A percentile compares a stretch with the other conserved stretches of the same genome.
These are phyloP conservation scores for Arthroderma uncinatum DNA, from an alignment of 2,329 filamentous ascomycete genomes.

Conservation along the genomic window DNA sequence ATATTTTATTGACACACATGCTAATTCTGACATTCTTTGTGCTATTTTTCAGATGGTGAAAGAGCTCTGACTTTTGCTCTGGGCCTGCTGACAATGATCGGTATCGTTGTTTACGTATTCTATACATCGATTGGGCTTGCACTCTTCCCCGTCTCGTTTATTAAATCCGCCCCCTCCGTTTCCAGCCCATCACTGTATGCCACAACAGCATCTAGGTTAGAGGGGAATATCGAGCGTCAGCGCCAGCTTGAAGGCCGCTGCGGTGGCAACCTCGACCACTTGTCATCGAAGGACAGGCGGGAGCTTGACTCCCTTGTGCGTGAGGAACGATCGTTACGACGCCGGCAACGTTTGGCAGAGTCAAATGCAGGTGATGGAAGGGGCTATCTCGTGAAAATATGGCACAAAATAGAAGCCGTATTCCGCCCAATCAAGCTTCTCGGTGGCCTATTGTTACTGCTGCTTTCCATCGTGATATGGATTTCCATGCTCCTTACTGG, in stretches of 20 bases:
- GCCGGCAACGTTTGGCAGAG: conserved; percentile 74
- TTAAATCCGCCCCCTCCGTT: conserved; percentile 80
- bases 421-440: conserved; percentile 83
- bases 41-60: conserved; percentile 60
- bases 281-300: conserved; percentile 74
- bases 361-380: conserved; percentile 67
- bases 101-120: conserved; percentile 72
- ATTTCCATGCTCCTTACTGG: conserved; percentile 88
- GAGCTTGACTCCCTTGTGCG: conserved; percentile 78
- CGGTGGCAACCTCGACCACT: conserved; percentile 58
- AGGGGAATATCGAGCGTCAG: conserved; percentile 82
- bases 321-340: conserved; percentile 83
- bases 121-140: conserved; percentile 87
- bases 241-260: conserved; percentile 81
- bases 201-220: conserved; percentile 67
- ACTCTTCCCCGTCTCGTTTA: conserved; percentile 75
- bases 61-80: conserved; percentile 82
- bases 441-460: conserved; percentile 65
- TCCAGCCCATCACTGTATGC: conserved; percentile 69
- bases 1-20: neutral
- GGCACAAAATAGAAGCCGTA: conserved; percentile 69
- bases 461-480: conserved; percentile 66
- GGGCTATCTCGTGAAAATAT: conserved; percentile 59
- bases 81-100: conserved; percentile 77
- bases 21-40: conserved; percentile 9